Percentiles rank a stretch among this genome's conserved stretches.
Evolutionary conservation across 1,139 yeast genomes (phyloP).

Genomic region (Blastobotrys buckinghamii): DNA sequence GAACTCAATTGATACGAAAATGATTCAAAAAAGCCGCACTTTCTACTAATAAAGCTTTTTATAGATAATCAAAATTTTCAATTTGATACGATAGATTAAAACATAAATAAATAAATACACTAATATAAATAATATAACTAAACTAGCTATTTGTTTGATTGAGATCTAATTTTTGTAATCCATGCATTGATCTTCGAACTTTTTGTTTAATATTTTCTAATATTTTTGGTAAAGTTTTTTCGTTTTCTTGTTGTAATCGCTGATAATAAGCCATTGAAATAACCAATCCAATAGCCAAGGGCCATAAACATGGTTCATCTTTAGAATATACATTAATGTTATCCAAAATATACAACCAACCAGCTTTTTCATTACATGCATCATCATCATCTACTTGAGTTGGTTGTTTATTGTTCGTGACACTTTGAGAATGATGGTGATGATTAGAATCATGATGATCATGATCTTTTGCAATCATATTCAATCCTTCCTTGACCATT

Average conservation of each 20-base stretch:
- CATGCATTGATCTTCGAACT: slow-evolving; percentile 5
- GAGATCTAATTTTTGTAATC: not conserved
- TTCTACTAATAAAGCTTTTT: no score
- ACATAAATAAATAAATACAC: no score
- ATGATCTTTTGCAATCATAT: slow-evolving; percentile 5
- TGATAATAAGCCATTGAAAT: slow-evolving; percentile 18
- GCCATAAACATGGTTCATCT: slow-evolving; percentile 16
- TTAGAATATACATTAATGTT: not conserved
- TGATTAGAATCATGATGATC: not conserved
- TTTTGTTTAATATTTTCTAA: slow-evolving; percentile 9
- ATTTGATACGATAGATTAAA: no score
- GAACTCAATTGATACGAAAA: no score
- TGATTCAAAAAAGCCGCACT: no score
- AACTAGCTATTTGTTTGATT: not conserved
- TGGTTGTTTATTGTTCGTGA: not conserved
- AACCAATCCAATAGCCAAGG: slow-evolving; percentile 19
- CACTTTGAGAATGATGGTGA: slow-evolving; percentile 8
- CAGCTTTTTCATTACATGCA: slow-evolving; percentile 22
- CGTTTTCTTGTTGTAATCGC: slow-evolving; percentile 13
- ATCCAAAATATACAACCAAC: slow-evolving; percentile 24
- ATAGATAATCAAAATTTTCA: no score
- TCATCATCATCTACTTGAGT: slow-evolving; percentile 19
- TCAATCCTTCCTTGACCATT: slow-evolving; percentile 12
- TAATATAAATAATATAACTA: not conserved
- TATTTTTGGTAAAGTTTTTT: slow-evolving; percentile 9